A percentile compares a stretch with the other conserved stretches of the same genome.
Evolutionary conservation across 331 rosid species (phyloP).

Genomic region (Malus hybrid): DNA sequence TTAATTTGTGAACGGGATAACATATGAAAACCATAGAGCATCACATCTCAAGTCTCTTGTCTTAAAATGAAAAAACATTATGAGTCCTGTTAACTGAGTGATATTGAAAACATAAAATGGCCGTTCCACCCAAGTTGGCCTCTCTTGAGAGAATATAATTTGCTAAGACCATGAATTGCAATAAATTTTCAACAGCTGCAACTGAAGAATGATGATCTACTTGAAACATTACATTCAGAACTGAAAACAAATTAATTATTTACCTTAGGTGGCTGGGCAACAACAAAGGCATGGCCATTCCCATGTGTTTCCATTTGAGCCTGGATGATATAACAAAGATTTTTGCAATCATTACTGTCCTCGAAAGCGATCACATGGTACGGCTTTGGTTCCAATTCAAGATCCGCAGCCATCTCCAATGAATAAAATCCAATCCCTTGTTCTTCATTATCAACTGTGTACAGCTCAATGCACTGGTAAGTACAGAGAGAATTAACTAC

Average conservation of each 20-base stretch:
- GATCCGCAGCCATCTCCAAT: constrained; percentile 93
- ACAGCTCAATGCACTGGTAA: constrained; percentile 82
- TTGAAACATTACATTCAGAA: background rate
- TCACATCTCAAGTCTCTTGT: background rate
- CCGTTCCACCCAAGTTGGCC: background rate
- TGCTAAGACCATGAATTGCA: background rate
- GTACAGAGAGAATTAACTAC: constrained; percentile 14
- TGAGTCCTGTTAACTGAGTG: background rate
- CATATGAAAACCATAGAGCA: background rate
- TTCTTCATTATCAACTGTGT: constrained; percentile 57
- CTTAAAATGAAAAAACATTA: background rate
- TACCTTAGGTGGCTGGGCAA: constrained; percentile 92
- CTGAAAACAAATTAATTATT: background rate
- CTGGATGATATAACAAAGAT: constrained; percentile 79
- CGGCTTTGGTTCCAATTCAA: constrained; percentile 93
- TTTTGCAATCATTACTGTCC: constrained; percentile 79
- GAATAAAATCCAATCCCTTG: constrained; percentile 81
- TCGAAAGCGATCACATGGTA: constrained; percentile 83
- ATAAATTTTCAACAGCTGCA: constrained; percentile 1
- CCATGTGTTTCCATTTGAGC: constrained; percentile 85
- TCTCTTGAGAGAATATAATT: background rate
- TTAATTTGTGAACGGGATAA: background rate
- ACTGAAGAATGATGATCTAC: background rate
- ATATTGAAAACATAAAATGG: background rate
- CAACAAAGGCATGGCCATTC: constrained; percentile 70